These are phyloP conservation scores for Scheffersomyces parashehatae DNA, from an alignment of 1,139 yeast species.

Conservation along the genomic window DNA sequence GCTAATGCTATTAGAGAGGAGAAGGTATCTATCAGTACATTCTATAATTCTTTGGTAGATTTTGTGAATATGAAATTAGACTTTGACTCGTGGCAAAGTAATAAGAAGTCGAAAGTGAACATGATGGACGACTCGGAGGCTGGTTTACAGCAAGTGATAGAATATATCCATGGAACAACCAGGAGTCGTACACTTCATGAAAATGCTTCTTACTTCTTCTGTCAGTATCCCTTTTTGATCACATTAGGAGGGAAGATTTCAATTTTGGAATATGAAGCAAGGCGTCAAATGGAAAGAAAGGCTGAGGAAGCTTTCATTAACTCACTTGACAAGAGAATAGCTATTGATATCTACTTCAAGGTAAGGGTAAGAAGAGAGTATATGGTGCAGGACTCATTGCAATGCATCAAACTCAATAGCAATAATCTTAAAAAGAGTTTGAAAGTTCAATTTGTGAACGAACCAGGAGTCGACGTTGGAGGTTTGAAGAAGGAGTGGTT, in stretches of 20 bases:
- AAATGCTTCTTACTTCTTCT: constrained; percentile 52
- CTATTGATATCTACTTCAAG: constrained; percentile 66
- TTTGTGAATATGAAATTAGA: constrained; percentile 74
- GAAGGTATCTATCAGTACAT: constrained; percentile 50
- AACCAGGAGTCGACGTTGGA: constrained; percentile 94
- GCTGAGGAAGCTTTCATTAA: constrained; percentile 89
- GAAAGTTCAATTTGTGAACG: constrained; percentile 76
- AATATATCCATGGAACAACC: constrained; percentile 46
- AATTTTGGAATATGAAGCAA: constrained; percentile 80
- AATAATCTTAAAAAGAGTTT: constrained; percentile 72
- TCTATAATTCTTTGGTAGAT: constrained; percentile 83
- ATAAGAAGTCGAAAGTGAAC: constrained; percentile 10
- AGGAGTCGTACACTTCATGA: constrained; percentile 13
- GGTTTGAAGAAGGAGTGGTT: constrained; percentile 96
- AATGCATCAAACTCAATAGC: constrained; percentile 57
- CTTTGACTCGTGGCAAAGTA: constrained; percentile 78
- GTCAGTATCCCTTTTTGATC: constrained; percentile 81
- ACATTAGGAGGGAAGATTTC: constrained; percentile 82
- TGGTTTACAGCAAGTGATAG: constrained; percentile 42
- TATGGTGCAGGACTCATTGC: constrained; percentile 74
- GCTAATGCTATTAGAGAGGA: constrained; percentile 48
- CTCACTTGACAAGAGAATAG: constrained; percentile 63
- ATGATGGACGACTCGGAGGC: constrained; percentile 13
- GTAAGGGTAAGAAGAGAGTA: constrained; percentile 66
- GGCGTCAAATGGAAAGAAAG: constrained; percentile 77